A percentile compares a stretch with the other conserved stretches of the same genome.
Conservation (phyloP, 2,329 filamentous ascomycete genomes). For the Epichloe gansuensis region DNA sequence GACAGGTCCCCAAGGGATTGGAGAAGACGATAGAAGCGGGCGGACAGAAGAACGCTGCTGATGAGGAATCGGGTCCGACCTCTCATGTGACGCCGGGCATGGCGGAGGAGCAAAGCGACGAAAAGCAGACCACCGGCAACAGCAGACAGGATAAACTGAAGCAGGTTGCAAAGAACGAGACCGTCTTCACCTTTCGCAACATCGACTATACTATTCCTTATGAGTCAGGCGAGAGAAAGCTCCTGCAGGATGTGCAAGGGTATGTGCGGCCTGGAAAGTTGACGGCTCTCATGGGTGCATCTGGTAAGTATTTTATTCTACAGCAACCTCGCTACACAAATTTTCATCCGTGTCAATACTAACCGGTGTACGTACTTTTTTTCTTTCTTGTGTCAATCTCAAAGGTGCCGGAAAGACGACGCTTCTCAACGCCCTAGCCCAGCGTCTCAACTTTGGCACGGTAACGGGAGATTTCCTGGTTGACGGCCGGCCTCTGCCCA, state of each 20-base stretch:
- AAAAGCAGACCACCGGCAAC: constrained; percentile 17
- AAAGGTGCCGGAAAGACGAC: constrained; percentile 56
- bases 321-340: background rate
- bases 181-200: constrained; percentile 39
- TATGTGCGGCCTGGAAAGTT: constrained; percentile 73
- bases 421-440: constrained; percentile 59
- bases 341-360: background rate
- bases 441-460: constrained; percentile 63
- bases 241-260: constrained; percentile 68
- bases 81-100: constrained; percentile 51
- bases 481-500: constrained; percentile 57
- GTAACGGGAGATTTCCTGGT: constrained; percentile 69
- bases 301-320: constrained; percentile 17
- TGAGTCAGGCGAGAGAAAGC: constrained; percentile 52
- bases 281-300: constrained; percentile 62
- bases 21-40: constrained; percentile 44
- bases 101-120: constrained; percentile 14
- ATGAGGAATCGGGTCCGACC: constrained; percentile 32
- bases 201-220: constrained; percentile 36
- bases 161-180: constrained; percentile 48
- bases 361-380: too few species aligned
- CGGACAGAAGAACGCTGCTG: constrained; percentile 30
- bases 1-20: constrained; percentile 46
- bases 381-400: background rate
- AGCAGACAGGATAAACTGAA: constrained; percentile 18